Base-by-base conservation (phyloP, 108 stramenopile genomes). In the Asterionellopsis glacialis region DNA sequence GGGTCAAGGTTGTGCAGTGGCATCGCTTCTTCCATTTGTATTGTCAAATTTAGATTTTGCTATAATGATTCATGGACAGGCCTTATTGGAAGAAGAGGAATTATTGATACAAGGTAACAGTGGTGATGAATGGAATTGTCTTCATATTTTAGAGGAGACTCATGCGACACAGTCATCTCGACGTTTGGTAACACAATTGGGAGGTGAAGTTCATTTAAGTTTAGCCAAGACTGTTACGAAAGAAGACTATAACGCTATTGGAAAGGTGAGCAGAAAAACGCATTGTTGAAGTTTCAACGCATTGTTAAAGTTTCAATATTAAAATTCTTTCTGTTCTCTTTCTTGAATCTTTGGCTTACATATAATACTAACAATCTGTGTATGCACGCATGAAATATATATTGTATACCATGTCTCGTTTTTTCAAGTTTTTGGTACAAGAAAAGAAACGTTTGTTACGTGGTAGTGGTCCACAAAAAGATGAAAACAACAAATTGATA, bases 1-100 rank as follows among this genome's bases (percentile, higher is more conserved):
- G 12, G 87, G 85, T 44, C 84, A 94, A 67, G 88, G 82, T 33
- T 87, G 87, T 11, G 63, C 83, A 49, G 68, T 90, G 1, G 86
- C 77, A 24, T 65, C 77, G 0, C 53, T 93, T 25, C 58, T 93
- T 52, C 83, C 88, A 4, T 41, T 89, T 51, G 41, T 93, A 55
- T 67, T 24, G 9, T 10, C 74, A 13, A 19, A 25, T 6, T 59
- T 71, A 6, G 21, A 55, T 19, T 72, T 82, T 70, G 58, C 48
- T 18, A 51, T 75, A 52, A 75, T 77, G 38, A 57, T 72, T 24
- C 51, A 70, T 16, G 76, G 76, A 15, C 40, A 61, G 41, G 24
- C 67, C 10, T 55, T 80, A 24, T 50, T 80, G 47, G 57, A 59
- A 6, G 79, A 80, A 57, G 44, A 48, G 16, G 70, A 68, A 62